Evolutionary conservation across 228 moss, liverwort and hornwort species (phyloP).

Genomic region (Sphagnum magellanicum): DNA sequence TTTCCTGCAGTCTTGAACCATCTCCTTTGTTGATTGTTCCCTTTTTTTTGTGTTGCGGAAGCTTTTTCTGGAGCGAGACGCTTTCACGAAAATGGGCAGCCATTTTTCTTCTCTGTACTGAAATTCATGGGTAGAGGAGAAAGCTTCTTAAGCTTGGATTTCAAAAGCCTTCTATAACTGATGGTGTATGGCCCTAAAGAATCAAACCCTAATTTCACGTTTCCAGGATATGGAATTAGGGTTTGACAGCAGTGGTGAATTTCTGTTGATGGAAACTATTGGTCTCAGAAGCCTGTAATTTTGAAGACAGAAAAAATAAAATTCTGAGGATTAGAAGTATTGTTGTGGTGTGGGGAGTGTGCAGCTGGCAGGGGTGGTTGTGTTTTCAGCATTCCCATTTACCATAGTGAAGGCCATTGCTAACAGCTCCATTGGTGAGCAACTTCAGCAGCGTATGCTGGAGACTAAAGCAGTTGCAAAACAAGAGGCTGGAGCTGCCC

Average conservation of each 20-base stretch:
- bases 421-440: conserved; percentile 81
- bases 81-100: background rate
- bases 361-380: conserved; percentile 85
- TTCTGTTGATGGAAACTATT: background rate
- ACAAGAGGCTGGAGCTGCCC: conserved; percentile 40
- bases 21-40: background rate
- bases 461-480: conserved; percentile 58
- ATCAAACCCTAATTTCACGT: background rate
- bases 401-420: conserved; percentile 90
- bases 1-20: background rate
- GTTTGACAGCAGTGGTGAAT: background rate
- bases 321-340: background rate
- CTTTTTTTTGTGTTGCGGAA: background rate
- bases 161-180: background rate
- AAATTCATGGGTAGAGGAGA: background rate
- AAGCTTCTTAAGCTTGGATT: conserved; percentile 10
- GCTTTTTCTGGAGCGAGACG: background rate
- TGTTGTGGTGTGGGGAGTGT: conserved; percentile 31
- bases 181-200: background rate
- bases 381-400: conserved; percentile 90
- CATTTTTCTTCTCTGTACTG: background rate
- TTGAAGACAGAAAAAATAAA: background rate
- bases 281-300: background rate
- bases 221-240: background rate
- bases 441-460: conserved; percentile 76